Evolutionary conservation across 2,329 filamentous ascomycete species (phyloP).

Genomic region (Paracoccidioides brasiliensis): DNA sequence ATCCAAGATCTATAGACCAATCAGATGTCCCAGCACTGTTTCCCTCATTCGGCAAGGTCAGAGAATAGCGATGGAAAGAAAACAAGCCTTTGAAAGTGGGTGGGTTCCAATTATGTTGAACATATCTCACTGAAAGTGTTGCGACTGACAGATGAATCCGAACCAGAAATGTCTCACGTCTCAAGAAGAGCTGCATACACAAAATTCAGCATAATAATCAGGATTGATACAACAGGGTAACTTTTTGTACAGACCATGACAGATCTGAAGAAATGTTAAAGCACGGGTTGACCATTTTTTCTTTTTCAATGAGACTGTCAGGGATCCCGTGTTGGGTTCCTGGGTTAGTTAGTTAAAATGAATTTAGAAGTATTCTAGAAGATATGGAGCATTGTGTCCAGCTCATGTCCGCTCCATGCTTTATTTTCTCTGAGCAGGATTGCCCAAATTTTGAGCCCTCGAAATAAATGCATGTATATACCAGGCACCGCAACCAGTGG

Average conservation of each 20-base stretch:
- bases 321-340: background rate
- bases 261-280: background rate
- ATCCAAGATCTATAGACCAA: background rate
- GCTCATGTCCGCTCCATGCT: too few species aligned
- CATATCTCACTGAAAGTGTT: background rate
- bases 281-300: background rate
- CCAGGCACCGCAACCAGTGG: too few species aligned
- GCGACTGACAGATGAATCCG: background rate
- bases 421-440: too few species aligned
- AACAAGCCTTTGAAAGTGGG: background rate
- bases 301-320: background rate
- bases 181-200: too few species aligned
- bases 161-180: too few species aligned
- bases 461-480: background rate
- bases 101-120: background rate
- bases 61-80: background rate
- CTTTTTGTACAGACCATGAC: too few species aligned
- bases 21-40: background rate
- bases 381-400: background rate
- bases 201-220: too few species aligned
- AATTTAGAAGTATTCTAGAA: background rate
- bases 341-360: too few species aligned
- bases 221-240: too few species aligned
- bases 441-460: background rate
- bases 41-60: background rate